Percentiles rank a stretch among this genome's conserved stretches.
These are phyloP conservation scores for Yarrowia hollandica DNA, from an alignment of 805 yeast species.

Conservation along the genomic window DNA sequence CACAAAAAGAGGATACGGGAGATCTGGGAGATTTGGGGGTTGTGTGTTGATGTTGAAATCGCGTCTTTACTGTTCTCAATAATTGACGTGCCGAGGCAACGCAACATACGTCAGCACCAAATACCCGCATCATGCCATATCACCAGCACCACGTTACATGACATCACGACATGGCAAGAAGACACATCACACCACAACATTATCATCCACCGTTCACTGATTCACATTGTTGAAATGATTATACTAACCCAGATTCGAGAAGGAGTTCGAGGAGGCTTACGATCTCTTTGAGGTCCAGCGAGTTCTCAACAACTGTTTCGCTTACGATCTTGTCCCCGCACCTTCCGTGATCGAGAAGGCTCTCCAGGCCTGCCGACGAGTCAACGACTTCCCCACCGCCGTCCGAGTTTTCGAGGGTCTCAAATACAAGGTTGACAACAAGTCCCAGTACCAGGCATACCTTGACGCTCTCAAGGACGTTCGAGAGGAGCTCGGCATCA, in stretches of 20 bases:
- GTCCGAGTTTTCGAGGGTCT: slow-evolving; percentile 96
- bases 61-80: too few species aligned
- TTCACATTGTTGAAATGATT: too few species aligned
- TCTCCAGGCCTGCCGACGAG: slow-evolving; percentile 96
- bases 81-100: too few species aligned
- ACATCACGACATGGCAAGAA: background rate
- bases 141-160: too few species aligned
- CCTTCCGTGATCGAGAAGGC: slow-evolving; percentile 96
- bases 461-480: slow-evolving; percentile 89
- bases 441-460: slow-evolving; percentile 92
- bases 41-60: too few species aligned
- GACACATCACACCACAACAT: background rate
- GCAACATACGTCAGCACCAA: too few species aligned
- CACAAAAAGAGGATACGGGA: too few species aligned
- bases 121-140: too few species aligned
- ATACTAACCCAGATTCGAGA: slow-evolving; percentile 64
- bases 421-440: slow-evolving; percentile 92
- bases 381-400: slow-evolving; percentile 97
- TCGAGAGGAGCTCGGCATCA: slow-evolving; percentile 89
- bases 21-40: too few species aligned
- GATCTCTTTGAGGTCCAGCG: slow-evolving; percentile 87
- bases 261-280: slow-evolving; percentile 93
- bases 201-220: too few species aligned
- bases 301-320: slow-evolving; percentile 95
- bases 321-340: slow-evolving; percentile 97